These are phyloP conservation scores for Ceratorhiza oryzae-sativae DNA, from an alignment of 1,284 basidiomycete genomes.

Conservation along the genomic window DNA sequence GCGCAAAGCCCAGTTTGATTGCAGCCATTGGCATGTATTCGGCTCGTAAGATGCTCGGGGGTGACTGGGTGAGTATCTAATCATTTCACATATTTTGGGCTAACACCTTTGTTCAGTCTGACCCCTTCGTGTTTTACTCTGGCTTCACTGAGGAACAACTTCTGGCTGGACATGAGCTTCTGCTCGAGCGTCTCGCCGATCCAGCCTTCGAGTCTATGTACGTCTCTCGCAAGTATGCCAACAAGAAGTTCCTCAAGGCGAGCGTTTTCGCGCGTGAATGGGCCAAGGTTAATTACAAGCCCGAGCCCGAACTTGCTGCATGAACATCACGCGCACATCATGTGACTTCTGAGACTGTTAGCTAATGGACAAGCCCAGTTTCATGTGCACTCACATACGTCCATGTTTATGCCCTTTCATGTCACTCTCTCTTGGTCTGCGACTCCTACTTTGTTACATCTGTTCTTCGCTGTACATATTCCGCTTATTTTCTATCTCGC, in stretches of 20 bases:
- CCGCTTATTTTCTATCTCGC: conserved; percentile 7
- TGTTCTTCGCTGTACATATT: conserved; percentile 32
- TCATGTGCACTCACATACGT: conserved; percentile 17
- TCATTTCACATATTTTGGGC: conserved; percentile 47
- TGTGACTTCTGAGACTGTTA: conserved; percentile 37
- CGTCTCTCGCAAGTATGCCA: conserved; percentile 95
- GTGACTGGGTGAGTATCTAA: conserved; percentile 82
- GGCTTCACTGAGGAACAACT: conserved; percentile 92
- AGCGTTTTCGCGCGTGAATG: conserved; percentile 60
- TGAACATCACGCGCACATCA: conserved; percentile 29
- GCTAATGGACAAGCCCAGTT: conserved; percentile 24
- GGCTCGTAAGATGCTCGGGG: conserved; percentile 88
- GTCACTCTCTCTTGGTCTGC: conserved; percentile 38
- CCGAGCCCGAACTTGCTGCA: conserved; percentile 18
- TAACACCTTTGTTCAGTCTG: conserved; percentile 64
- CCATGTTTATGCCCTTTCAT: conserved; percentile 29
- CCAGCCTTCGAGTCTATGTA: conserved; percentile 83
- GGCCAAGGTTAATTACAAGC: conserved; percentile 48
- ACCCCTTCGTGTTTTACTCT: conserved; percentile 93
- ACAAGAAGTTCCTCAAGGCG: conserved; percentile 95
- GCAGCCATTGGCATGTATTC: conserved; percentile 99
- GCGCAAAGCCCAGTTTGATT: conserved; percentile 91
- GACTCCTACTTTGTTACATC: conserved; percentile 9
- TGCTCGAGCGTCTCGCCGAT: conserved; percentile 86
- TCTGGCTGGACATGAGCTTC: conserved; percentile 78